Evolutionary conservation across 2,329 filamentous ascomycete genomes (phyloP).

Genomic region (Cercospora citrullina): DNA sequence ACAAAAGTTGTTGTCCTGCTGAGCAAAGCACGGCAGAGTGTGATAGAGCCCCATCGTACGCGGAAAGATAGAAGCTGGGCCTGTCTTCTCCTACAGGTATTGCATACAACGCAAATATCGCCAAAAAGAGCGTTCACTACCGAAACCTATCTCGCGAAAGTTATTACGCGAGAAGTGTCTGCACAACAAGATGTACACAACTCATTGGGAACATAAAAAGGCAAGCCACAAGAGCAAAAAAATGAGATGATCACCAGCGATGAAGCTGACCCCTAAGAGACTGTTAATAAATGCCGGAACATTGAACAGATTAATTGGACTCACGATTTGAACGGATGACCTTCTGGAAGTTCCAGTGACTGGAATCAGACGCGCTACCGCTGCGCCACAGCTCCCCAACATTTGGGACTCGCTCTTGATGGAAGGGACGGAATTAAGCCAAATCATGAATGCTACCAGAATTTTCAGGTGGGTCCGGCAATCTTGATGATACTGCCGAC

Average conservation of each 20-base stretch:
- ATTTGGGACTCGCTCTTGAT: too few relatives aligned
- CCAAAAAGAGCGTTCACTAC: background rate
- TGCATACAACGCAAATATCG: background rate
- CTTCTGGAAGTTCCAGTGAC: conserved; percentile 27
- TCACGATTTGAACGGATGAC: conserved; percentile 28
- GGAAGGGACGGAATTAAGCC: fast-evolving
- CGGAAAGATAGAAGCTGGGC: background rate
- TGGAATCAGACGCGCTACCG: conserved; percentile 27
- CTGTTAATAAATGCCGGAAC: background rate
- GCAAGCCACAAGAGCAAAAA: conserved; percentile 1
- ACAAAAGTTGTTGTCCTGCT: background rate
- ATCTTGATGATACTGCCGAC: background rate
- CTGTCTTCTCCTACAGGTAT: background rate
- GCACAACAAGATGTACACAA: background rate
- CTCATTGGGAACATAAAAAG: background rate
- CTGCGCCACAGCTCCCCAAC: conserved; percentile 22
- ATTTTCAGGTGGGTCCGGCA: background rate
- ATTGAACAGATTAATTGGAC: background rate
- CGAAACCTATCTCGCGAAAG: background rate
- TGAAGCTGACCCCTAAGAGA: conserved; percentile 20
- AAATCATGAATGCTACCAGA: background rate
- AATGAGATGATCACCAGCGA: conserved; percentile 7
- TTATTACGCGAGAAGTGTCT: too few relatives aligned
- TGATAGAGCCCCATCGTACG: background rate
- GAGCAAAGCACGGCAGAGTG: background rate